These are phyloP conservation scores for Nothophaeocryptopus gaeumannii DNA, from an alignment of 2,329 filamentous ascomycete genomes.

Conservation along the genomic window DNA sequence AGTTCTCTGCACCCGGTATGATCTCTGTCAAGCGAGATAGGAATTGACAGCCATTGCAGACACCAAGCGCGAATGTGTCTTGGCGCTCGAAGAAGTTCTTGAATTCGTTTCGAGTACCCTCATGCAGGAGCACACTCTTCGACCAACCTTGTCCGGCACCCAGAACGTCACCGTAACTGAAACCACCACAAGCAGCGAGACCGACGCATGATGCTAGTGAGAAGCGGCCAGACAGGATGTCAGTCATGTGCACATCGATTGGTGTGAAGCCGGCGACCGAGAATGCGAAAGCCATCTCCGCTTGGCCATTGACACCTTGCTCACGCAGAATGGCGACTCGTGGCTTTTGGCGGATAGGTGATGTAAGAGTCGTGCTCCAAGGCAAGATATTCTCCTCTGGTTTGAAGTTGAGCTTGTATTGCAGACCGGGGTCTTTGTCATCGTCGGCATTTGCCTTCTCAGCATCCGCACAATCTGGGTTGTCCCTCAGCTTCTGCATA, in stretches of 20 bases:
- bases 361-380: conserved; percentile 60
- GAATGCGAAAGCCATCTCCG: conserved; percentile 98
- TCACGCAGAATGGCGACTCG: conserved; percentile 90
- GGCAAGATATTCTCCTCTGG: conserved; percentile 75
- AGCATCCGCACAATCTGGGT: conserved; percentile 77
- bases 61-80: conserved; percentile 88
- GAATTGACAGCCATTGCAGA: conserved; percentile 98
- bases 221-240: conserved; percentile 73
- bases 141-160: conserved; percentile 98
- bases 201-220: conserved; percentile 81
- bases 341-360: conserved; percentile 61
- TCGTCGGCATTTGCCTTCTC: conserved; percentile 76
- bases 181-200: conserved; percentile 91
- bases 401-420: conserved; percentile 77
- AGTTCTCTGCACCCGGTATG: conserved; percentile 76
- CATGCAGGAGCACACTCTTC: conserved; percentile 84
- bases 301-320: conserved; percentile 90
- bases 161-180: conserved; percentile 89
- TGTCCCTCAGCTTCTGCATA: conserved; percentile 88
- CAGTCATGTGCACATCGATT: conserved; percentile 95
- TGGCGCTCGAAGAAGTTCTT: conserved; percentile 78
- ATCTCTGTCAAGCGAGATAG: conserved; percentile 76
- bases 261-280: conserved; percentile 84
- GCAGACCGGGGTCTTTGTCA: conserved; percentile 74
- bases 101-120: conserved; percentile 72